Percentiles rank a stretch among this genome's conserved stretches.
These are phyloP conservation scores for Cotoneaster glaucophyllus DNA, from an alignment of 306 rosid species.

Conservation along the genomic window DNA sequence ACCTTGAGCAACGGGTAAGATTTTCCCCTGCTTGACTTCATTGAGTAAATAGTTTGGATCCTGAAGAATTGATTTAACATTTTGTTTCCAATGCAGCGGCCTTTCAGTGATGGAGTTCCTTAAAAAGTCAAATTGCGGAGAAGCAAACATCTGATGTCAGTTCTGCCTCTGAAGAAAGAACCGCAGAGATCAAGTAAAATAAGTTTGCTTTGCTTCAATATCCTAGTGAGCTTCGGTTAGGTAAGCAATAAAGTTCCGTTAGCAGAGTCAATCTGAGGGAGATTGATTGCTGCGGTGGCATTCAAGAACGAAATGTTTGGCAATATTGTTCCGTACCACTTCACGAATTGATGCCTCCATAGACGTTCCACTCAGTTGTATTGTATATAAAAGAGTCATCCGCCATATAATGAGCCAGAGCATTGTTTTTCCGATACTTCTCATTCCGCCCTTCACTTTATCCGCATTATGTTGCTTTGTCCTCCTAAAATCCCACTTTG, in stretches of 20 bases:
- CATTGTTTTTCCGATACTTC: background rate
- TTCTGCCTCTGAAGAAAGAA: slow-evolving; percentile 1
- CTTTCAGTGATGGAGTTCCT: slow-evolving; percentile 73
- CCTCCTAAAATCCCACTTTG: no score
- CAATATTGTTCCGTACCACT: background rate
- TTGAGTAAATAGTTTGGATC: background rate
- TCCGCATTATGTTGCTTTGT: background rate
- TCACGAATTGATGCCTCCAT: background rate
- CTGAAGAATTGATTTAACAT: background rate
- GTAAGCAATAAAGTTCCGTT: background rate
- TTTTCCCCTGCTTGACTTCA: background rate
- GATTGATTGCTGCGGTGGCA: background rate
- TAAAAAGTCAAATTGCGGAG: slow-evolving; percentile 48
- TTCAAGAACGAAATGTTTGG: background rate
- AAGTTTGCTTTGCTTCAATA: background rate
- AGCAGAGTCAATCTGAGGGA: background rate
- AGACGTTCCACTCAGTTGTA: slow-evolving; percentile 6
- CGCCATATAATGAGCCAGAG: background rate
- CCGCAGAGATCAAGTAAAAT: background rate
- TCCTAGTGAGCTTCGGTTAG: background rate
- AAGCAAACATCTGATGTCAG: slow-evolving; percentile 34
- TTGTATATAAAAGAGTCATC: slow-evolving; percentile 8
- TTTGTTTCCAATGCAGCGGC: slow-evolving; percentile 35
- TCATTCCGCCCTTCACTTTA: background rate
- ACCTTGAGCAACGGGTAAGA: slow-evolving; percentile 64